Evolutionary conservation across 768 basidiomycete species (phyloP), one percentile per base, ranked within the genome.

Genomic region (Tylopilus sp.): DNA sequence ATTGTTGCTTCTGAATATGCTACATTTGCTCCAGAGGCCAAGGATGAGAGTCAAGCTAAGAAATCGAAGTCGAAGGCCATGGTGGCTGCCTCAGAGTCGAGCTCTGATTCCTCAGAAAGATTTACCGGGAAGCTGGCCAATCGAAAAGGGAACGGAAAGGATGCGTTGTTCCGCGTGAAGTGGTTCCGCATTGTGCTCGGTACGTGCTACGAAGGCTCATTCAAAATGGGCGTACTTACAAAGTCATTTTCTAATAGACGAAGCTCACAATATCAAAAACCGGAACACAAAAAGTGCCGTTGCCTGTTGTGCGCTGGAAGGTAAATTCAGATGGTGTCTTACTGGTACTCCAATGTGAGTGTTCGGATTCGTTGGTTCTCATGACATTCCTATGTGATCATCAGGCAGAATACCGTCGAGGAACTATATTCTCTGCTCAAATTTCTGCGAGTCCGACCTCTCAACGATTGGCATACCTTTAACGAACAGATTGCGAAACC

Each of bases 251-350:
- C 26, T 41, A 18, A n/a, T 46, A 90, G 94, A 97, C 62, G 93
- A 97, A 63, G 94, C 94, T 0, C 94, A 97, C 65, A 90, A 87
- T 59, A 95, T 97, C 74, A 95, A 95, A 75, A 92, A 94, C 61
- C 76, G 81, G 44, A 84, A 77, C 31, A 89, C 86, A 0, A 88
- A 91, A 62, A 80, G 80, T 26, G 83, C 91, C 3, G 73, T 84
- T 33, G 92, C 90, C 0, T 91, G 91, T 53, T 88, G 82, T 53
- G 86, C 76, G 6, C 73, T 95, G n/a, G 68, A 84, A 42, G 79
- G 80, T 13, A 90, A 88, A 61, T 93, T 79, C 67, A 77, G 89
- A 47, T 97, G 94, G 94, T 90, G 86, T 66, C 70, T 95, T 50
- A 94, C 91, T 6, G 93, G 88, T 25, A 90, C 88, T 18, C 87